Percentiles rank a stretch among this genome's conserved stretches.
Conservation (phyloP, 176 grass and related monocot genomes). For the Raddia distichophylla region DNA sequence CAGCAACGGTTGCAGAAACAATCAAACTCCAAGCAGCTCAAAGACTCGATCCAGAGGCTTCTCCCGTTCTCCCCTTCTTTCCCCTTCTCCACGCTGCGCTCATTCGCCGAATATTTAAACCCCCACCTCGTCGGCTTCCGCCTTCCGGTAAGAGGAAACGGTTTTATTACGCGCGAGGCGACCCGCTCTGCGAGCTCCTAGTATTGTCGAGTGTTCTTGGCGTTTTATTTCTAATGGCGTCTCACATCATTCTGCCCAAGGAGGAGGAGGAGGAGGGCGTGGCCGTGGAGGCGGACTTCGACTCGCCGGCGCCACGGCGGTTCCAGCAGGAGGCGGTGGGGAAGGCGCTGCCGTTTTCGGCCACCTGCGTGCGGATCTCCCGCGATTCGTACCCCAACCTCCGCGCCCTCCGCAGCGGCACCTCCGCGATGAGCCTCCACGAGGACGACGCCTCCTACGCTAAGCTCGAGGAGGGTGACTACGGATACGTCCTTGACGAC, state of each 20-base stretch:
- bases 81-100: conserved; percentile 55
- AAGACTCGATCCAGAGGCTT: neutral
- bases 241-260: conserved; percentile 58
- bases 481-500: conserved; percentile 92
- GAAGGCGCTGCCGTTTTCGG: conserved; percentile 67
- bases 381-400: conserved; percentile 90
- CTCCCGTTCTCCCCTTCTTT: neutral
- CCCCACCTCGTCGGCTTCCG: neutral
- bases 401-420: conserved; percentile 59
- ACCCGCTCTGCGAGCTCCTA: neutral
- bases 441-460: conserved; percentile 48
- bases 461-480: conserved; percentile 71
- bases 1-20: neutral
- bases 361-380: conserved; percentile 80
- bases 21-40: neutral
- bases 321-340: conserved; percentile 1
- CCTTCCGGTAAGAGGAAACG: neutral
- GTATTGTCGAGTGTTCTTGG: neutral
- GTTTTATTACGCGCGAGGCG: conserved; percentile 1
- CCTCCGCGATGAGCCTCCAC: conserved; percentile 33
- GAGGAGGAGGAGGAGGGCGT: conserved; percentile 42
- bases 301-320: conserved; percentile 42
- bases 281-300: conserved; percentile 48
- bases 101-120: conserved; percentile 40
- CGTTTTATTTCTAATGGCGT: conserved; percentile 39